Base-by-base conservation (phyloP, 169 alveolate species). In the Plasmodium falciparum region DNA sequence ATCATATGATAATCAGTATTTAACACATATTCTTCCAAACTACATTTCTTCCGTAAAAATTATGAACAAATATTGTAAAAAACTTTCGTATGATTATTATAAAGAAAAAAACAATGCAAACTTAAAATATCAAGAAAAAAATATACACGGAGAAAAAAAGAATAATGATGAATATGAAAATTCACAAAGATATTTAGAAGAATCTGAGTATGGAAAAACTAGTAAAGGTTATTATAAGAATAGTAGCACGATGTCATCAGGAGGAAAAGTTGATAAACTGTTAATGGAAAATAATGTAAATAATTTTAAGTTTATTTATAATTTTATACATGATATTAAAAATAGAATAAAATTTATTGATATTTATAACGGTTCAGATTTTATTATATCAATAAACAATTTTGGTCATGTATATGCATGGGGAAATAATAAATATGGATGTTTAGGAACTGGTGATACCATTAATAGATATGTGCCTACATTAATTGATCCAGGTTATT, bases 331-430 rank as follows among this genome's bases (percentile, higher is more conserved):
- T 52, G 89, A 76, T 47, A 76, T 76, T 24, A 76, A 76, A 76
- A 76, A 47, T 45, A 76, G 89, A 76, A 71, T 76, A 47, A 76
- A 76, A 65, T 76, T 76, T 76, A 43, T 49, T 66, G 89, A 76
- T 52, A 76, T 76, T 66, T 76, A 63, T 59, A 76, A 76, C 49
- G 89, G 89, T 49, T 52, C 89, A 49, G 89, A 76, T 59, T 76
- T 76, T 66, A 76, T 76, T 20, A 76, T 76, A 65, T 76, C 89
- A 61, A 76, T 76, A 63, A 76, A 76, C 59, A 76, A 76, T 65
- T 76, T 76, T 63, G 89, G 89, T 39, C 89, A 76, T 76, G 89
- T 76, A 58, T 76, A 76, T 66, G 24, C 89, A 50, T 76, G 89
- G 89, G 89, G 89, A 26, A 76, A 76, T 69, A 76, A 76, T 50